Base-by-base conservation (phyloP, 2,329 filamentous ascomycete genomes). In the Neopestalotiopsis sp. region DNA sequence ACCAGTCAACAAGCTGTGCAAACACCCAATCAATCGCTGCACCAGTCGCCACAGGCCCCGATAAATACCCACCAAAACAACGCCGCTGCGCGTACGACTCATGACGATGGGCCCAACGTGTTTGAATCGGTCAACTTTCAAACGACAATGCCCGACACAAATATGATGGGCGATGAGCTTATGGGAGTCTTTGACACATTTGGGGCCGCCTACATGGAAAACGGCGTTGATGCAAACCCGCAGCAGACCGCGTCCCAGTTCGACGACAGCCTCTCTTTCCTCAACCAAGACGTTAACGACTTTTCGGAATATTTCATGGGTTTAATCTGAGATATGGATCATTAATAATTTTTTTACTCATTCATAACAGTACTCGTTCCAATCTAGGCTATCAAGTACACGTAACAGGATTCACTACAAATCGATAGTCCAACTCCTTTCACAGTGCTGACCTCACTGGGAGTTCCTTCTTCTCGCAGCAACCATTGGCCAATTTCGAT, bases 141-240 rank as follows among this genome's bases (percentile, higher is more conserved):
- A 13, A 34, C 52, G 20, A 20, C 52, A 7, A 32, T 40, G 32
- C 65, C 65, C 13, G 65, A 67, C 40, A 67, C 59, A 34, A 59
- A 60, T 34, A 30, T 34, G 14, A 67, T 67, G 57, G 65, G 65
- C 56, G 57, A 67, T 30, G 65, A 67, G 28, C 34, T 67, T 4
- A 42, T 67, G 52, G 65, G 57, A 4, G 34, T 67, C 12, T 67
- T 67, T 49, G 57, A 67, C 30, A 52, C 57, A 28, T 67, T 67
- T n/a, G 56, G 65, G 10, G 17, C 40, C 20, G 45, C 34, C n/a
- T 66, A 66, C 49, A 58, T 66, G 63, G 63, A 66, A 17, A 64
- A 28, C 13, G 40, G 57, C 24, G 6, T 61, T 14, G 12, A 61
- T 10, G 28, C 28, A 17, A 4, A 14, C 9, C 12, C n/a, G 7